These are phyloP conservation scores for Senna siamea DNA, from an alignment of 306 rosid species.

Conservation along the genomic window DNA sequence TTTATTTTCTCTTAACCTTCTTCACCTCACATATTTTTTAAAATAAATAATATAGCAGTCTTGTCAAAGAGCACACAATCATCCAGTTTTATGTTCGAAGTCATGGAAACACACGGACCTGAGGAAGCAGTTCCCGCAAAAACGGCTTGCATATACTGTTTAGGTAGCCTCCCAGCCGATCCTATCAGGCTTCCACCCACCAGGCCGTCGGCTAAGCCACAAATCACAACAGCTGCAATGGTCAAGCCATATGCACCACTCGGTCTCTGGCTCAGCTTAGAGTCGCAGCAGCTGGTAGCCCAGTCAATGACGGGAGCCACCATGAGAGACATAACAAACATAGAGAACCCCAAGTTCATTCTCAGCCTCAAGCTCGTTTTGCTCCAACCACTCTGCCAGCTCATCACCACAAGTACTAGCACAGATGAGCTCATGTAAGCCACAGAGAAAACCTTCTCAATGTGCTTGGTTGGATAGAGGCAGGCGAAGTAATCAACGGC, in stretches of 20 bases:
- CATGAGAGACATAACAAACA: conserved; percentile 69
- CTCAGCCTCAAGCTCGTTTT: conserved; percentile 58
- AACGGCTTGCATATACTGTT: conserved; percentile 93
- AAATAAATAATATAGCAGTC: too few relatives aligned
- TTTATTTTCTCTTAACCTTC: too few relatives aligned
- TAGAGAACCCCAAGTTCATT: conserved; percentile 63
- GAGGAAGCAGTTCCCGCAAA: conserved; percentile 97
- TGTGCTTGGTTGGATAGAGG: conserved; percentile 73
- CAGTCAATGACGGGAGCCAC: conserved; percentile 73
- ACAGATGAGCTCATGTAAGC: conserved; percentile 80
- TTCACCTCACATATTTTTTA: too few relatives aligned
- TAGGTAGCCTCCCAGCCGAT: conserved; percentile 91
- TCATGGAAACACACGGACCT: too few relatives aligned
- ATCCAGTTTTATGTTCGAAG: too few relatives aligned
- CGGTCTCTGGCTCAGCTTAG: too few relatives aligned
- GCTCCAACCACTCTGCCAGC: conserved; percentile 63
- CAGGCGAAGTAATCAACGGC: conserved; percentile 86
- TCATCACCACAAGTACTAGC: conserved; percentile 62
- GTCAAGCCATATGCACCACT: conserved; percentile 30
- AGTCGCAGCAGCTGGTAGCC: conserved; percentile 38
- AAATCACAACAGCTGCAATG: conserved; percentile 48
- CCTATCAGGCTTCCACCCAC: conserved; percentile 90
- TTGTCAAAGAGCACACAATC: too few relatives aligned
- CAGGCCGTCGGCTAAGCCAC: conserved; percentile 80
- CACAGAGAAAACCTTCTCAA: conserved; percentile 85